Conservation (phyloP, 805 yeast genomes). For the Cyberlindnera lachancei region DNA sequence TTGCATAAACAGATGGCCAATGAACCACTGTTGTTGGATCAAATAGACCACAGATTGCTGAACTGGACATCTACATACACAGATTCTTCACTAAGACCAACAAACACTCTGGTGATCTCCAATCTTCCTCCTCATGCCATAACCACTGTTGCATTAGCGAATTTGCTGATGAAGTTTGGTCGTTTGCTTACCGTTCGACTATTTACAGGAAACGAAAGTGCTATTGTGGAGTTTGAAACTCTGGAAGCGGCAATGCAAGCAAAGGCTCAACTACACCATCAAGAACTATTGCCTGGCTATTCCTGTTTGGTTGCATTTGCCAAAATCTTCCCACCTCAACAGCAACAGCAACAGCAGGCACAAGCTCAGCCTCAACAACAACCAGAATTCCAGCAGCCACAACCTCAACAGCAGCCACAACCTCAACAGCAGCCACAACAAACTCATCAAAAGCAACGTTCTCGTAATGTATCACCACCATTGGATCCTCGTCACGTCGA, state of each 20-base stretch:
- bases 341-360: constrained; percentile 3
- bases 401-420: constrained; percentile 18
- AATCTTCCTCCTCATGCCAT: constrained; percentile 60
- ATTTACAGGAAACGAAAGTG: constrained; percentile 40
- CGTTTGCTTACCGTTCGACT: constrained; percentile 52
- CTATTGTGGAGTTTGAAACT: constrained; percentile 64
- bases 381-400: constrained; percentile 5
- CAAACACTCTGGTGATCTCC: constrained; percentile 69
- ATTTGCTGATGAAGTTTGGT: constrained; percentile 59
- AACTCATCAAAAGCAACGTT: not conserved
- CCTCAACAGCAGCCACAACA: constrained; percentile 13
- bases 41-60: constrained; percentile 49
- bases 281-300: constrained; percentile 73
- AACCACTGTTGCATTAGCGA: constrained; percentile 48
- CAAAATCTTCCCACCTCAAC: constrained; percentile 40
- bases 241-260: constrained; percentile 76
- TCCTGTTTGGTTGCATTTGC: constrained; percentile 82
- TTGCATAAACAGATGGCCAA: constrained; percentile 9
- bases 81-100: constrained; percentile 65
- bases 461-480: constrained; percentile 4
- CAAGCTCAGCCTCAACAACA: constrained; percentile 3
- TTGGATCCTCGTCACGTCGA: constrained; percentile 7
- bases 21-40: constrained; percentile 38
- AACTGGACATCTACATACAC: constrained; percentile 66
- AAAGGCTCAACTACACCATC: constrained; percentile 69